Evolutionary conservation across 2,329 filamentous ascomycete genomes (phyloP), one percentile per base, ranked within the genome.

Genomic region (Pseudogymnoascus sp.): DNA sequence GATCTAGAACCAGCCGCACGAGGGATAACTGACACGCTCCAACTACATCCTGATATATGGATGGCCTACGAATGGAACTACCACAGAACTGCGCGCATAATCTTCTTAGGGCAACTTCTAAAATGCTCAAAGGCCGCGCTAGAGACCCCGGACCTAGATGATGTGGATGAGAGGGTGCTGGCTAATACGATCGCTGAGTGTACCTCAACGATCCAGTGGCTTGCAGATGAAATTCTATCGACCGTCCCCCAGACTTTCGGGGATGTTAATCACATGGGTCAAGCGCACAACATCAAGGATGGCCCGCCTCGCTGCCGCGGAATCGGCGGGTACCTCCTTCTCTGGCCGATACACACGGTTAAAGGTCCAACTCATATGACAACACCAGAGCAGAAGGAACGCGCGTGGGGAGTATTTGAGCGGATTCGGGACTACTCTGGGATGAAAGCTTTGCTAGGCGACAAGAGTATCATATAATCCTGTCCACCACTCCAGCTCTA

Each of bases 1-100:
- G 66, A 40, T 61, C 35, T 62, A 24, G 35, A 53, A 29, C 50
- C 26, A 16, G 62, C 8, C 42, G 14, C 61, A 33, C 14, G 38
- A 6, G 47, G 29, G 26, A 63, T 73, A 13, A 70, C 72, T 1
- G 68, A 68, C 1, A 69, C 63, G 0, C 64, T 77, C 8, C 69
- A 77, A 62, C 64, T 78, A 2, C 76, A 77, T 62, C 64, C 68
- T 3, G 76, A 77, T 65, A 61, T 77, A 0, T 77, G 76, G 76
- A 75, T 74, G 64, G 72, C 74, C 4, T 78, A 78, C 44, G 76
- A 77, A 64, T 77, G 75, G 74, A 76, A 77, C 56, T 77, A 77
- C 59, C 74, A 76, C 53, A 70, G 75, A 2, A 71, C 75, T 29
- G 75, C 74, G 4, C 70, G 74, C 3, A 74, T 76, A 24, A 70